Evolutionary conservation across 1,139 yeast species (phyloP), one percentile per base, ranked within the genome.

Genomic region (Pichia sp.): DNA sequence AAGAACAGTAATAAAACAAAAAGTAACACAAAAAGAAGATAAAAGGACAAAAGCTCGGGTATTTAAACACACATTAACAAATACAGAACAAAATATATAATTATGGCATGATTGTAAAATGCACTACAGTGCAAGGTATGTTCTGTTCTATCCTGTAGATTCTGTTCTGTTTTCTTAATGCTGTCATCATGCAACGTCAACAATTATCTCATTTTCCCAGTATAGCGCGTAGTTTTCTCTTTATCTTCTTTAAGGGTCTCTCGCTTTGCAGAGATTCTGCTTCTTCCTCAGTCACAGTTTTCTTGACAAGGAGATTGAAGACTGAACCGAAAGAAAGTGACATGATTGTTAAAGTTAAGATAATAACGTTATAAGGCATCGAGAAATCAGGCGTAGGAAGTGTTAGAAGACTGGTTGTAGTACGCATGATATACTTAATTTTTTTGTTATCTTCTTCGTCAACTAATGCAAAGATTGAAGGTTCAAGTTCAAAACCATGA

Each of bases 361-460:
- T 93, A 46, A 93, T 91, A 36, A 93, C 99, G 56, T 93, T 93
- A 60, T 93, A 93, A 1, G 98, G 98, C 99, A 93, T 93, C 46
- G 95, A 85, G 62, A 93, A 93, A 66, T 93, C 99, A 0, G 99
- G 99, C 0, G 97, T 93, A 2, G 98, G 96, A 40, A 93, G 70
- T 0, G 94, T 78, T 37, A 93, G 69, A 44, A 93, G 67, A 41
- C 89, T 71, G 33, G 96, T 84, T 1, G 96, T 79, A 0, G 97
- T 87, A 56, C 98, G 72, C 47, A 81, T 60, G 38, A 78, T 74
- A 52, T 85, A 86, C n/a, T 52, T 44, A 1, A 61, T 48, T 3
- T 66, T 64, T n/a, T 57, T 52, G 13, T 48, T 45, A 15, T 45
- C 51, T 5, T 73, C 48, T n/a, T 31, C 13, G 25, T 53, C 54